Evolutionary conservation across 495 filamentous ascomycete species (phyloP), one percentile per base, ranked within the genome.

Genomic region (Podospora pseudopauciseta): DNA sequence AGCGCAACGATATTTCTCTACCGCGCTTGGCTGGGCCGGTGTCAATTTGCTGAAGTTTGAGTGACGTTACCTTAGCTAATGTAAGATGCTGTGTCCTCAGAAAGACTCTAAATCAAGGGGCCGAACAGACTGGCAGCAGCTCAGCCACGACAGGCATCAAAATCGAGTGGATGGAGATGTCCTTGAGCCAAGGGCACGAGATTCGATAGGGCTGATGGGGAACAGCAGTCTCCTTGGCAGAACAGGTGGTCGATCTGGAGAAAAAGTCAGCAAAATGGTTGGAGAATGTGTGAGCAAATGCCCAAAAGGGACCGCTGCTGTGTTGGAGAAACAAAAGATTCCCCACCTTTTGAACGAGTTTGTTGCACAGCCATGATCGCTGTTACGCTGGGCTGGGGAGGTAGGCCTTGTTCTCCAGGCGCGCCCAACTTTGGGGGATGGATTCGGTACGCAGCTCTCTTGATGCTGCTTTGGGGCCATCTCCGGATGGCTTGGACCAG

Each of bases 331-430:
- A 49, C 39, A 49, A 16, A 16, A 20, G 20, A 49, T 49, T 49
- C 39, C 13, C 19, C 23, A 28, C 59, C 59, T 28, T 19, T 18
- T 61, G 23, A 61, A 23, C 56, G 27, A 61, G 39, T 49, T 49
- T 32, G 30, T 27, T 61, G 59, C 59, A 61, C 59, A 61, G 59
- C 59, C 59, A 61, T 61, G 23, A 18, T 30, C 16, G 19, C 26
- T 34, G 59, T 61, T 26, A 61, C 59, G 59, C 30, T 61, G 59
- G 56, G 23, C 26, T 18, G 59, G 59, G 59, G 59, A 58, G 19
- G 5, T 61, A 30, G 59, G 23, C 59, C 30, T 27, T 2, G 23
- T 20, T 58, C 56, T 58, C 56, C 56, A 20, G 39, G 39, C 39
- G 6, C 39, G 1, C 39, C 39, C 39, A 49, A 49, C 39, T 49